phyloP scores from a whole-genome alignment of 768 basidiomycete species.

The Panaeolus cyanescens region DNA sequence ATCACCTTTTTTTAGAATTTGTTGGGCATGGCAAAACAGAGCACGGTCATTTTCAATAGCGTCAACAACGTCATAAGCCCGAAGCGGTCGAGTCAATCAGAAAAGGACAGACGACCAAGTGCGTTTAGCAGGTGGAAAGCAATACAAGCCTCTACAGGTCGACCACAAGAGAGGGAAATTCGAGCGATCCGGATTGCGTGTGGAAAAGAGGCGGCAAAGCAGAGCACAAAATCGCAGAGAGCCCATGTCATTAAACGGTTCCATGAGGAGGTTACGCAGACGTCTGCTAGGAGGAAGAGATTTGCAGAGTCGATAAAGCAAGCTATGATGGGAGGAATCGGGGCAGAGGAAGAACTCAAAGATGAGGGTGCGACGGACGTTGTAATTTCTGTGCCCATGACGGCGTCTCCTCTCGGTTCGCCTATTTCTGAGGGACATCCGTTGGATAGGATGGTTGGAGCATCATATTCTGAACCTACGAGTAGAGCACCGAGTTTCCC shows the following conservation, averaged over 20 bases:
- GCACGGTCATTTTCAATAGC: background rate
- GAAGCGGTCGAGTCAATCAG: background rate
- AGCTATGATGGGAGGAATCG: conserved; percentile 19
- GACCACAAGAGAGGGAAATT: conserved; percentile 32
- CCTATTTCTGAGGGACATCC: background rate
- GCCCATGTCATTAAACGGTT: conserved; percentile 37
- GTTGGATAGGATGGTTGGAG: background rate
- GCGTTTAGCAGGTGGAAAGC: conserved; percentile 28
- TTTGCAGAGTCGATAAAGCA: conserved; percentile 34
- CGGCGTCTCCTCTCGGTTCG: background rate
- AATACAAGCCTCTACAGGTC: conserved; percentile 27
- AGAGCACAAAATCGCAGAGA: conserved; percentile 34
- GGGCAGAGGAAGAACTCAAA: conserved; percentile 13
- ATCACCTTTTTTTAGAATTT: too few species aligned
- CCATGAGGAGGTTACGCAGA: conserved; percentile 29
- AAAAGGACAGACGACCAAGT: background rate
- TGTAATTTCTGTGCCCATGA: background rate
- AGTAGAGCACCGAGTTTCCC: background rate
- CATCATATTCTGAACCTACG: background rate
- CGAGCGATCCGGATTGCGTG: conserved; percentile 40
- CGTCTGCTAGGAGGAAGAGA: conserved; percentile 32
- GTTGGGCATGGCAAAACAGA: background rate
- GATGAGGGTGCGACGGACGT: background rate
- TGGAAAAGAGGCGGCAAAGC: conserved; percentile 36
- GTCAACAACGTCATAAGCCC: background rate